Conservation (phyloP, 179 eudicot genomes). For the Spergularia azorica region DNA sequence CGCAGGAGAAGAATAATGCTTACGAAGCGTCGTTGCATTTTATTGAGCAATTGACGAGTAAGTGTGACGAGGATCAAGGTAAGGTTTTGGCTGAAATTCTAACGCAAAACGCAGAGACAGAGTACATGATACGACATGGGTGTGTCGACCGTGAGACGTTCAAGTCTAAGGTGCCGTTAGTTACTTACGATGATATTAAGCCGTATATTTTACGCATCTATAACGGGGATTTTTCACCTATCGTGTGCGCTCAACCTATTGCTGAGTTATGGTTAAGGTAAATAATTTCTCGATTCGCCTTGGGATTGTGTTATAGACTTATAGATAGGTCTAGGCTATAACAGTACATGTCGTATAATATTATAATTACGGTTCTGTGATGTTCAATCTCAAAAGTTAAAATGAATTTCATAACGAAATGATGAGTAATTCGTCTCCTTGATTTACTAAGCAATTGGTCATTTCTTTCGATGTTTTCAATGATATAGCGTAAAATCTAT, state of each 20-base stretch:
- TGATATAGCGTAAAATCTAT: too few relatives aligned
- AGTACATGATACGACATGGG: conserved; percentile 53
- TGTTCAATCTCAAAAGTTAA: too few relatives aligned
- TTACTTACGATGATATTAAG: conserved; percentile 60
- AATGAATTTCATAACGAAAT: too few relatives aligned
- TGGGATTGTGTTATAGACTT: too few relatives aligned
- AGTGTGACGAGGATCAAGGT: conserved; percentile 46
- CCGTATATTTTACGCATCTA: conserved; percentile 63
- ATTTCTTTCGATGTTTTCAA: too few relatives aligned
- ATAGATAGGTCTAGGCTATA: too few relatives aligned
- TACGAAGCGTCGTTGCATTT: conserved; percentile 29
- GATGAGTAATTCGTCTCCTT: too few relatives aligned
- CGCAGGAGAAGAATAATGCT: neutral
- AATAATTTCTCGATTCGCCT: neutral
- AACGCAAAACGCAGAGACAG: conserved; percentile 49
- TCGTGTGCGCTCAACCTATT: conserved; percentile 59
- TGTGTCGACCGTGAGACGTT: conserved; percentile 47
- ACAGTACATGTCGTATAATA: too few relatives aligned
- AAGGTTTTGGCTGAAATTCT: conserved; percentile 58
- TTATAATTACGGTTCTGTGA: too few relatives aligned
- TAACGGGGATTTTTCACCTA: conserved; percentile 70
- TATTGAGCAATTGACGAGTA: conserved; percentile 61
- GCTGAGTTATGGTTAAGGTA: conserved; percentile 78
- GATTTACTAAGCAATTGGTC: too few relatives aligned
- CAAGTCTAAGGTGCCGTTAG: conserved; percentile 53